Evolutionary conservation across 768 basidiomycete species (phyloP).

Genomic region (Serendipita sp.): DNA sequence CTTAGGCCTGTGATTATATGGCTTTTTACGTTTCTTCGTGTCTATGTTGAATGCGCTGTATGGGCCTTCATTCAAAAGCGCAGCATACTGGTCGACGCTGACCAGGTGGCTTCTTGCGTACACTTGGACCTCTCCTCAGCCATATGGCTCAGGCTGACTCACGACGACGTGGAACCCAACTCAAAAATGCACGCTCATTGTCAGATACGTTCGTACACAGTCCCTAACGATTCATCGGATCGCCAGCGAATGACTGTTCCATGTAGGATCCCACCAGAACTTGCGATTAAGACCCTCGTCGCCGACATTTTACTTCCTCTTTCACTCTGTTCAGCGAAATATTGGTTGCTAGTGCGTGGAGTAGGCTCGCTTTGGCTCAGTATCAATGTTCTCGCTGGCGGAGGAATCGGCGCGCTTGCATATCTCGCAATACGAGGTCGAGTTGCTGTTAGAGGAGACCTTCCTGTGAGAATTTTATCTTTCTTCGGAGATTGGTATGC

Average conservation of each 20-base stretch:
- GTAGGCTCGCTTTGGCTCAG: not conserved
- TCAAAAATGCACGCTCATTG: not conserved
- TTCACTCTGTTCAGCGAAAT: not conserved
- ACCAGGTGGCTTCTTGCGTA: not conserved
- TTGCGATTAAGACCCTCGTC: not conserved
- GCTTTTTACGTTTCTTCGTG: too few species aligned
- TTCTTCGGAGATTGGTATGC: not conserved
- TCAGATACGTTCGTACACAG: not conserved
- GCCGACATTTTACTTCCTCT: not conserved
- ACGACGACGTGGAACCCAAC: slow-evolving; percentile 7
- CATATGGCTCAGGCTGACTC: slow-evolving; percentile 12
- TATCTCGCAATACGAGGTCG: not conserved
- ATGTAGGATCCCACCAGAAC: not conserved
- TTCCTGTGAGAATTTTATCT: not conserved
- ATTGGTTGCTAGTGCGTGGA: not conserved
- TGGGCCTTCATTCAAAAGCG: too few species aligned
- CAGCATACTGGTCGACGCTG: too few species aligned
- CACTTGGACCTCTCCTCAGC: not conserved
- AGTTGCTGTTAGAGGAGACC: not conserved
- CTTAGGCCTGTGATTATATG: too few species aligned
- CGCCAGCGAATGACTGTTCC: not conserved
- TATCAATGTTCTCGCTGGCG: slow-evolving; percentile 5
- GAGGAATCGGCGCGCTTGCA: not conserved
- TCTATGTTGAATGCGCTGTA: too few species aligned
- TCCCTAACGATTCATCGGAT: not conserved